Conservation (phyloP, 179 eudicot genomes). For the Spinacia oleracea region DNA sequence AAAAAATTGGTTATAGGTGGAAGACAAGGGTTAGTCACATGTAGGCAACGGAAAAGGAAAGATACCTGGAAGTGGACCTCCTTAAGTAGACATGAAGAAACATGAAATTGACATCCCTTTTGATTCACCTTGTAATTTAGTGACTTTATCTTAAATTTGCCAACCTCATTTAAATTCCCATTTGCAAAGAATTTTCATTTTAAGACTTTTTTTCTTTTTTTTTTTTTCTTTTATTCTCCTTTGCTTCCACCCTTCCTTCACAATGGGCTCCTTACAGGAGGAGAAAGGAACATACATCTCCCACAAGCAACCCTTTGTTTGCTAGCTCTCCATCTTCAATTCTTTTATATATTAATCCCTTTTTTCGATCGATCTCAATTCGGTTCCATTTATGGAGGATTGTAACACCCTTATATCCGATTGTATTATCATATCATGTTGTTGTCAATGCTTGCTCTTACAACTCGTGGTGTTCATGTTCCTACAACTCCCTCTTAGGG, state of each 20-base stretch:
- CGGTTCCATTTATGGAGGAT: conserved; percentile 53
- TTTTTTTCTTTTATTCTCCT: background rate
- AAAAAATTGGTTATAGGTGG: background rate
- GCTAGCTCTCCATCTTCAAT: too few relatives aligned
- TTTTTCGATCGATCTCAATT: background rate
- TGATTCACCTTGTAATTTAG: background rate
- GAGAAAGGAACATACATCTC: conserved; percentile 39
- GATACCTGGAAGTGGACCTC: conserved; percentile 30
- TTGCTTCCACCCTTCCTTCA: conserved; percentile 28
- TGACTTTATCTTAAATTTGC: background rate
- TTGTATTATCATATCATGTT: conserved; percentile 70
- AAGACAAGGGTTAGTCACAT: conserved; percentile 17
- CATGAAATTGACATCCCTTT: conserved; percentile 20
- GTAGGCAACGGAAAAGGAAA: conserved; percentile 18
- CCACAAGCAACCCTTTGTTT: conserved; percentile 36
- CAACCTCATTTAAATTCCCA: background rate
- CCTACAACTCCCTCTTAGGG: conserved; percentile 49
- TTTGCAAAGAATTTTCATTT: background rate
- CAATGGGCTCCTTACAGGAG: conserved; percentile 30
- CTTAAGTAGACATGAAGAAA: conserved; percentile 28
- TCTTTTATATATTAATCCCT: background rate
- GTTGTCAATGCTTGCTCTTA: conserved; percentile 75
- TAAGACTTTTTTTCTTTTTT: background rate
- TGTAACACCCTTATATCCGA: conserved; percentile 52
- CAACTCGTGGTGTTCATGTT: conserved; percentile 52